phyloP scores from a whole-genome alignment of 345 rosid genomes.

The Eucalyptus tenuipes region DNA sequence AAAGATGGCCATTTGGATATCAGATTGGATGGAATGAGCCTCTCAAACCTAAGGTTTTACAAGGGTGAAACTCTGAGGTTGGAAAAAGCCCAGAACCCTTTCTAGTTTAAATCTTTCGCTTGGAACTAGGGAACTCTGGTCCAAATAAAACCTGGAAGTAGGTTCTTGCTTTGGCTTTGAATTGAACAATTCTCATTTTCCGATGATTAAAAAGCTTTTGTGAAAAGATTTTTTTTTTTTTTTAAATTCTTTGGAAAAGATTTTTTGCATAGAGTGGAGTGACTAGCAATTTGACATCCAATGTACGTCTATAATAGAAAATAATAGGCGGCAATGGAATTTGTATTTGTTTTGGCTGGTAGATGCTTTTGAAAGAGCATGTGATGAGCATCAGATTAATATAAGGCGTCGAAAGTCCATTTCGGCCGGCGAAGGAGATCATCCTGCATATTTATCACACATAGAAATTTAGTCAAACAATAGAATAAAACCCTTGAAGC shows the following conservation, averaged over 20 bases:
- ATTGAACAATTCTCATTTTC: not conserved
- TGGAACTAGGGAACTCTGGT: not conserved
- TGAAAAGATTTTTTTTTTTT: not conserved
- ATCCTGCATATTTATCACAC: not conserved
- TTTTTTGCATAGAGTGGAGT: not conserved
- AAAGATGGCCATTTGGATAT: not conserved
- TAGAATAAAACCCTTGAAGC: not conserved
- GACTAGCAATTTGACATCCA: not conserved
- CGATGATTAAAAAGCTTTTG: not conserved
- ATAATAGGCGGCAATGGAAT: not conserved
- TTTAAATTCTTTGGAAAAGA: not conserved
- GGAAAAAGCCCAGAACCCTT: conserved; percentile 3
- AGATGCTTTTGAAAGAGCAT: not conserved
- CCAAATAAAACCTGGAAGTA: not conserved
- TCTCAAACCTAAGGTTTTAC: not conserved
- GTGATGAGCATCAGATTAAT: not conserved
- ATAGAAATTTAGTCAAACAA: conserved; percentile 3
- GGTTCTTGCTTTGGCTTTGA: conserved; percentile 4
- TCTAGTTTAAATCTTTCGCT: conserved; percentile 1
- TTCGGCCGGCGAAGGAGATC: conserved; percentile 1
- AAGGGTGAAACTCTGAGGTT: not conserved
- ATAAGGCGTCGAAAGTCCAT: not conserved
- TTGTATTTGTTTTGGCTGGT: not conserved
- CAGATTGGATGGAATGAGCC: not conserved
- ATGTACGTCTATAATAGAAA: not conserved